Percentiles rank a stretch among this genome's conserved stretches.
Conservation (phyloP, 2,329 filamentous ascomycete species). For the Gaeumannomyces sp. region DNA sequence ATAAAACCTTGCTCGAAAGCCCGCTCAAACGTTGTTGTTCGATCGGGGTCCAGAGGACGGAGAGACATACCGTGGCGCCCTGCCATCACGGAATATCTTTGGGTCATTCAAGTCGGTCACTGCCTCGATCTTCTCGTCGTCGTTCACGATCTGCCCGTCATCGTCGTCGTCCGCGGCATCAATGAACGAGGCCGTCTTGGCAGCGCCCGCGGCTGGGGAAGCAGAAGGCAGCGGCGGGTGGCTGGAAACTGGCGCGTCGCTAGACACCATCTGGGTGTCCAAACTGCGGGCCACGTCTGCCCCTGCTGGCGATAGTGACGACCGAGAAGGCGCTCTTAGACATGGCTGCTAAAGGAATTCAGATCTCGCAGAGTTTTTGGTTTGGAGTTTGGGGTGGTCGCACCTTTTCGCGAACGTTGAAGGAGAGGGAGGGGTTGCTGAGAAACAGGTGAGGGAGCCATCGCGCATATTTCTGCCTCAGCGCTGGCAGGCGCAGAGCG, state of each 20-base stretch:
- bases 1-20: neutral
- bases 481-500: no score
- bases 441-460: neutral
- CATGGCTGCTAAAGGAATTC: neutral
- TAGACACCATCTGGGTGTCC: neutral
- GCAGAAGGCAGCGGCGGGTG: neutral
- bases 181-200: neutral
- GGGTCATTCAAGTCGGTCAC: neutral
- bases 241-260: neutral
- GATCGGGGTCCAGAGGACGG: neutral
- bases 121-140: neutral
- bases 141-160: neutral
- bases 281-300: neutral
- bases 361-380: neutral
- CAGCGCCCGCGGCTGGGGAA: neutral
- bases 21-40: no score
- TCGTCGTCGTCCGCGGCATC: neutral
- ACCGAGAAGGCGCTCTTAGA: neutral
- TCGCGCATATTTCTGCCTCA: neutral
- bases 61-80: neutral
- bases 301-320: neutral
- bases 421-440: neutral
- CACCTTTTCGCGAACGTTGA: neutral
- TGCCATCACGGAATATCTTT: constrained; percentile 1
- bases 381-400: neutral